Evolutionary conservation across 1,139 yeast genomes (phyloP).

Genomic region (Suhomyces bribrorum): DNA sequence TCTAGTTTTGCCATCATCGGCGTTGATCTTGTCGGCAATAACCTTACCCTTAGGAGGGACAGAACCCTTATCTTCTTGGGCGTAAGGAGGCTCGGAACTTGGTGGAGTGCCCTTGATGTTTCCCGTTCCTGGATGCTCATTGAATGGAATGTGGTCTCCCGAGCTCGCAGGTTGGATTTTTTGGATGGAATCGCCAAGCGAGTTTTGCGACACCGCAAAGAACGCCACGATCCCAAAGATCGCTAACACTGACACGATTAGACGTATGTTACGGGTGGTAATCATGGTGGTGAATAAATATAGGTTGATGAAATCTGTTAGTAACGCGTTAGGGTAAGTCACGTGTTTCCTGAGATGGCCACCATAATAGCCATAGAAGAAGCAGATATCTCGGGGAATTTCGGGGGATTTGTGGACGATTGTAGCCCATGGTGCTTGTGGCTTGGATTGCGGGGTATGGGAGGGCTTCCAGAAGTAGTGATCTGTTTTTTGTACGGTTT

Average conservation of each 20-base stretch:
- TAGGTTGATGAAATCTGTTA: conserved; percentile 2
- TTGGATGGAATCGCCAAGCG: conserved; percentile 29
- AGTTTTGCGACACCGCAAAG: conserved; percentile 35
- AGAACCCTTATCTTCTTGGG: conserved; percentile 15
- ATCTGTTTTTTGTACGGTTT: no score
- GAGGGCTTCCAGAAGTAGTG: no score
- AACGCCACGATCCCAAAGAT: conserved; percentile 38
- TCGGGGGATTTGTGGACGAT: no score
- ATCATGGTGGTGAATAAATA: conserved; percentile 24
- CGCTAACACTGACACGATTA: conserved; percentile 36
- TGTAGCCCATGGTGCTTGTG: no score
- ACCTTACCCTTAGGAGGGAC: conserved; percentile 20
- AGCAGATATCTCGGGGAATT: no score
- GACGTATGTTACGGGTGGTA: conserved; percentile 40
- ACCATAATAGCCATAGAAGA: no score
- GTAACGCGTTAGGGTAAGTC: no score
- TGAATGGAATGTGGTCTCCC: conserved; percentile 20
- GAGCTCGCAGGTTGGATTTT: conserved; percentile 29
- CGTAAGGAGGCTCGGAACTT: conserved; percentile 41
- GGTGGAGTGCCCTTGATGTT: conserved; percentile 40
- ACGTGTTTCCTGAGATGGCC: no score
- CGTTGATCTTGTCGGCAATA: conserved; percentile 26
- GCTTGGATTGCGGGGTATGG: no score
- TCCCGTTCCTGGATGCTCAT: conserved; percentile 21
- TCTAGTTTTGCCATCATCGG: conserved; percentile 2